Evolutionary conservation across 2,329 filamentous ascomycete species (phyloP), one percentile per base, ranked within the genome.

Genomic region (Aspergillus eucalypticola): DNA sequence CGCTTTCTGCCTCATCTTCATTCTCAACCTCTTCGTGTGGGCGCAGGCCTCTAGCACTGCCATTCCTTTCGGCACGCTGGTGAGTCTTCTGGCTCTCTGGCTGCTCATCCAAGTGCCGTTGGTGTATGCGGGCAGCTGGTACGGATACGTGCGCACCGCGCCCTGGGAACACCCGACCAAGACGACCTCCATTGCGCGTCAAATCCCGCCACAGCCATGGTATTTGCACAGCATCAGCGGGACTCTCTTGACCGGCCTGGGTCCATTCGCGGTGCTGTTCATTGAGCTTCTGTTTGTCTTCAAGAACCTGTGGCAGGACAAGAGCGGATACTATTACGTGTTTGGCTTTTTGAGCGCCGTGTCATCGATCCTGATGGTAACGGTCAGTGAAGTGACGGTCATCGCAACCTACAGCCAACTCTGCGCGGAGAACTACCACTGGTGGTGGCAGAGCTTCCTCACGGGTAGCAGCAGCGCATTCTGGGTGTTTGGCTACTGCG

Each of bases 371-470:
- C 78, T 95, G 8, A 82, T 92, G 29, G 76, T 95, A 44, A 92
- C 90, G 0, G 86, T 96, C 29, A 86, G 91, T 67, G 90, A 95
- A 78, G 90, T 93, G 54, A 93, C 90, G 0, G 86, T 96, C 21
- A 91, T 96, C 60, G 88, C 88, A 1, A 89, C 92, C 15, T 96
- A 96, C 75, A 84, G 90, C 51, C 89, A 91, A 77, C 85, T 96
- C 17, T 94, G 91, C 77, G 83, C 86, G 1, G 92, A 96, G 83
- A 92, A 96, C 75, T 89, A 95, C 76, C 85, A 91, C 73, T 96
- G 92, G 92, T 95, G 90, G 90, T 96, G 91, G 91, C 90, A 91
- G 74, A 91, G 89, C 54, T 95, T 96, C 79, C 77, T 91, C 52
- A 85, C 92, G 8, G 92, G 92, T 48, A 89, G 88, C 51, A 86